Evolutionary conservation across 202 grass and related monocot species (phyloP).

Genomic region (Elaeis oleifera): DNA sequence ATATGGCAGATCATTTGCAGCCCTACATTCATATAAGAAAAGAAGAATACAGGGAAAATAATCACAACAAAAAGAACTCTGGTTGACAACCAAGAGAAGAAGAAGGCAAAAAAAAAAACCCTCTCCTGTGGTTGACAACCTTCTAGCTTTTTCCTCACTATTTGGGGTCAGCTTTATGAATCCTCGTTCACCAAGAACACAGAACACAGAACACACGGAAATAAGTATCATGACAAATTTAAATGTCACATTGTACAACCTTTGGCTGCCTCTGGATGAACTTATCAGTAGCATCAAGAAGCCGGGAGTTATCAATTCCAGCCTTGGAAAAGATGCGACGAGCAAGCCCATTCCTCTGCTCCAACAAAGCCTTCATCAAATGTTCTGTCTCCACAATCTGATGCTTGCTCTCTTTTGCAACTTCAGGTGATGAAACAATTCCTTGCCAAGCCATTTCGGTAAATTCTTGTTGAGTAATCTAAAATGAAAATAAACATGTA

Average conservation of each 20-base stretch:
- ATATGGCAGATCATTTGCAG: too few relatives aligned
- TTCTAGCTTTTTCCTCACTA: too few relatives aligned
- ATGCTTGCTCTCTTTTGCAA: constrained; percentile 91
- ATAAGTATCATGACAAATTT: neutral
- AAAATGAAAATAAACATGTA: constrained; percentile 6
- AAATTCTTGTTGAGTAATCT: constrained; percentile 99
- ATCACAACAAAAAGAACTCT: too few relatives aligned
- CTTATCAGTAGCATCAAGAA: constrained; percentile 80
- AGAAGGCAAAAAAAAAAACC: too few relatives aligned
- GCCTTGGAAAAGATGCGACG: constrained; percentile 90
- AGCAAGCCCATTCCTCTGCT: constrained; percentile 95
- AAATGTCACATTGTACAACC: constrained; percentile 20
- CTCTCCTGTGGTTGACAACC: too few relatives aligned
- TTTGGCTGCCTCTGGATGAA: constrained; percentile 96
- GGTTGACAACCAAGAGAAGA: too few relatives aligned
- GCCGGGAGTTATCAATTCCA: constrained; percentile 85
- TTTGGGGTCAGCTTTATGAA: too few relatives aligned
- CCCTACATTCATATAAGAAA: too few relatives aligned
- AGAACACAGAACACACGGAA: neutral
- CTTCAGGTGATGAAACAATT: constrained; percentile 74
- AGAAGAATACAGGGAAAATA: too few relatives aligned
- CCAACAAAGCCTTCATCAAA: constrained; percentile 88
- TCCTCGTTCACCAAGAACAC: neutral
- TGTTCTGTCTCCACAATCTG: constrained; percentile 98
- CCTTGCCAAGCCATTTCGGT: constrained; percentile 97